Conservation (phyloP, 148 eudicot species). For the Amaranthus hypochondriacus region DNA sequence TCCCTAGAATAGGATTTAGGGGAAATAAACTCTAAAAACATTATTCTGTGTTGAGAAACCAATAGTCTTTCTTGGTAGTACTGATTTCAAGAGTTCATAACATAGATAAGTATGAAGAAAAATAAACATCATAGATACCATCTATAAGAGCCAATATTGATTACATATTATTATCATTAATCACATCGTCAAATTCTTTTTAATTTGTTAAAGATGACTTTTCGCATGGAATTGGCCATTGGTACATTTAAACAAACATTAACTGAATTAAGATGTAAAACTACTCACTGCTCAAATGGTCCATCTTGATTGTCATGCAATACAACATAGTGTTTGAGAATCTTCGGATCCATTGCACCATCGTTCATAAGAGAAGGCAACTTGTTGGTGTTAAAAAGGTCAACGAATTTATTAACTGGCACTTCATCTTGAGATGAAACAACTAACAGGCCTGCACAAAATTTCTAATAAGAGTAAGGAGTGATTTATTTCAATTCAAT, state of each 20-base stretch:
- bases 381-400: constrained; percentile 76
- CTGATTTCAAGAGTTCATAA: background rate
- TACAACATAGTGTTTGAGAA: constrained; percentile 72
- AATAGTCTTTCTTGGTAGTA: background rate
- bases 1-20: too few relatives aligned
- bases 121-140: background rate
- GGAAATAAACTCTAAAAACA: too few relatives aligned
- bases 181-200: background rate
- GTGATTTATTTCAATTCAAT: background rate
- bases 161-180: background rate
- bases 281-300: constrained; percentile 50
- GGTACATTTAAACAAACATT: background rate
- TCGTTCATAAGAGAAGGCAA: constrained; percentile 78
- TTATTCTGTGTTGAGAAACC: too few relatives aligned
- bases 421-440: constrained; percentile 86
- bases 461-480: constrained; percentile 11
- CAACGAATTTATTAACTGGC: constrained; percentile 71
- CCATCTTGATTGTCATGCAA: constrained; percentile 89
- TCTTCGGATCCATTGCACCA: constrained; percentile 95
- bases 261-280: background rate
- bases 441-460: constrained; percentile 80
- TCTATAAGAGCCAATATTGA: too few relatives aligned
- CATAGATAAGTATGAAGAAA: background rate
- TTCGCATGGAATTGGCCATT: background rate
- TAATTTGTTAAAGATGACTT: background rate